These are phyloP conservation scores for Epichloe scottii DNA, from an alignment of 2,329 filamentous ascomycete genomes.

Conservation along the genomic window DNA sequence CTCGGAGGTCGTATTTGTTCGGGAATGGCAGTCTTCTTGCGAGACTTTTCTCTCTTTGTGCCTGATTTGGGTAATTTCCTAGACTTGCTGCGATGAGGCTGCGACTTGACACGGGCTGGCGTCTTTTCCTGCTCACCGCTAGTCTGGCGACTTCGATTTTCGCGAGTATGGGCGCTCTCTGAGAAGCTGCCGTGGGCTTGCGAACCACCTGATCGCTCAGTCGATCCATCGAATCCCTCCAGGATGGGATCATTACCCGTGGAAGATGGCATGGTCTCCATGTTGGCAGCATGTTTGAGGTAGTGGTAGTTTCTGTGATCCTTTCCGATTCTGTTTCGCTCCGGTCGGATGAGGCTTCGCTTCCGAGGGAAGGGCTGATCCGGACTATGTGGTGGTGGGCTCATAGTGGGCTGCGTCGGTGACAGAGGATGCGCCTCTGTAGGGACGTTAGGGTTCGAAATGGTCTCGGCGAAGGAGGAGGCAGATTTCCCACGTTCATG, in stretches of 20 bases:
- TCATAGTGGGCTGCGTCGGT: conserved; percentile 24
- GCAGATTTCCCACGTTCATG: conserved; percentile 45
- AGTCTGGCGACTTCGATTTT: conserved; percentile 21
- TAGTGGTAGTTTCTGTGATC: conserved; percentile 95
- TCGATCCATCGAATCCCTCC: conserved; percentile 62
- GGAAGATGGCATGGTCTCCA: conserved; percentile 79
- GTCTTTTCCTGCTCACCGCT: conserved; percentile 22
- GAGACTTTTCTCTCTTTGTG: conserved; percentile 33
- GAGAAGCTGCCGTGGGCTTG: conserved; percentile 33
- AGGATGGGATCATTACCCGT: conserved; percentile 84
- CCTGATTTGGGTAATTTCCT: conserved; percentile 43
- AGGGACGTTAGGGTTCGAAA: conserved; percentile 39
- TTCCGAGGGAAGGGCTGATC: conserved; percentile 49
- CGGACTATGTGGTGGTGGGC: conserved; percentile 16
- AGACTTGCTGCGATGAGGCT: conserved; percentile 33
- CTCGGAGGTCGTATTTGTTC: conserved; percentile 68
- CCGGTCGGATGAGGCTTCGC: conserved; percentile 77
- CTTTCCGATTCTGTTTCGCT: conserved; percentile 71
- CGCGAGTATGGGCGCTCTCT: conserved; percentile 29
- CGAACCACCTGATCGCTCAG: conserved; percentile 35
- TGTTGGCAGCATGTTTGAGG: conserved; percentile 84
- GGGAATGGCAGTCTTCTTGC: conserved; percentile 40
- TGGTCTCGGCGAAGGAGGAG: conserved; percentile 46
- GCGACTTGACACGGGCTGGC: conserved; percentile 13
- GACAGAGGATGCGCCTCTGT: conserved; percentile 44